These are phyloP conservation scores for Clavispora vitiphila DNA, from an alignment of 805 yeast genomes.

Conservation along the genomic window DNA sequence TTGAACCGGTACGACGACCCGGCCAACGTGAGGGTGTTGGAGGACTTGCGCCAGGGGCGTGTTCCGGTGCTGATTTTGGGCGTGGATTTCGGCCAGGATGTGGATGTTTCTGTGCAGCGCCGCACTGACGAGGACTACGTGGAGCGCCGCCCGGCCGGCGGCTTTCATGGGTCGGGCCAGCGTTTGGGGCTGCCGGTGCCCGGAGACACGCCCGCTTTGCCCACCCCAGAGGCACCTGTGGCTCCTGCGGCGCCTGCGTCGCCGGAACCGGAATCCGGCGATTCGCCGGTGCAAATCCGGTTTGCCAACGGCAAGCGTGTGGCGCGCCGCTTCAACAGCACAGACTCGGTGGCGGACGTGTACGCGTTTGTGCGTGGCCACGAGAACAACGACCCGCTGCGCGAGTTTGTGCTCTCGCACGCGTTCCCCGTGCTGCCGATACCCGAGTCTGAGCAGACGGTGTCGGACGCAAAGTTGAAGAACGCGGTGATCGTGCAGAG, in stretches of 20 bases:
- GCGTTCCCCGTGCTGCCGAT: constrained; percentile 80
- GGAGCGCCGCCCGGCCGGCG: constrained; percentile 57
- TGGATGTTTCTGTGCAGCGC: constrained; percentile 81
- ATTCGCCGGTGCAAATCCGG: constrained; percentile 74
- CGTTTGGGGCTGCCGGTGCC: constrained; percentile 89
- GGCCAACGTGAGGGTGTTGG: constrained; percentile 68
- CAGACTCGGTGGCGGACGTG: constrained; percentile 59
- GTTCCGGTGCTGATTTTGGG: constrained; percentile 83
- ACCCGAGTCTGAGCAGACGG: constrained; percentile 49
- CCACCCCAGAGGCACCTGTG: too few species aligned
- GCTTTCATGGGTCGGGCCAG: constrained; percentile 75
- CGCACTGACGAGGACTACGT: constrained; percentile 75
- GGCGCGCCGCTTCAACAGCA: constrained; percentile 57
- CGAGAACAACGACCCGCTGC: constrained; percentile 38
- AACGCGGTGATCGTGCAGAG: constrained; percentile 90
- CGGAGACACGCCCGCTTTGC: too few species aligned
- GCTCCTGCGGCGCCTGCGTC: constrained; percentile 9
- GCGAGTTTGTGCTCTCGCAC: constrained; percentile 63
- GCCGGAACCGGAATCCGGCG: constrained; percentile 43
- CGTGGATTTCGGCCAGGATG: constrained; percentile 87
- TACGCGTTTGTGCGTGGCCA: constrained; percentile 59
- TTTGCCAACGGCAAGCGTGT: constrained; percentile 75
- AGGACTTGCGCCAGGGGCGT: constrained; percentile 80
- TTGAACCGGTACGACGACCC: constrained; percentile 89
- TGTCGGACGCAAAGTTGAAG: constrained; percentile 69